Evolutionary conservation across 2,329 filamentous ascomycete species (phyloP).

Genomic region (Lasiodiplodia citricola): DNA sequence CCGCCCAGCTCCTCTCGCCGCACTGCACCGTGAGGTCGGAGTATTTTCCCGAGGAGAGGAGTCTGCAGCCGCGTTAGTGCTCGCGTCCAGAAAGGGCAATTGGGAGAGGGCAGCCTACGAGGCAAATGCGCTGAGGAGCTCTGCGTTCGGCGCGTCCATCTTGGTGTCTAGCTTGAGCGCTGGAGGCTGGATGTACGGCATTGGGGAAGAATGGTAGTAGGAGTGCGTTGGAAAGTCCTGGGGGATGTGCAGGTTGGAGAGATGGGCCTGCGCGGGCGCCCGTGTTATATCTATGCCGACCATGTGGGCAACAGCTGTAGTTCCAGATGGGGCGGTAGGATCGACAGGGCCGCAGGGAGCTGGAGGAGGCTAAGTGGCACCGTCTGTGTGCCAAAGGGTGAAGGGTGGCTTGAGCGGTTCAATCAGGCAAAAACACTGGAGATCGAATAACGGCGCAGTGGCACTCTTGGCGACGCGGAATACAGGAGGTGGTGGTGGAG

Average conservation of each 20-base stretch:
- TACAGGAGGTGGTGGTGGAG: conserved; percentile 10
- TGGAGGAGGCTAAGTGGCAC: conserved; percentile 13
- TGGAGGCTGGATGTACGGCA: conserved; percentile 5
- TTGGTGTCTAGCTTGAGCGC: conserved; percentile 18
- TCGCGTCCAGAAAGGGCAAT: conserved; percentile 33
- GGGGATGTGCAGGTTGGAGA: not conserved
- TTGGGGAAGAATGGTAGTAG: conserved; percentile 1
- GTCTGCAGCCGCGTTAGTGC: conserved; percentile 32
- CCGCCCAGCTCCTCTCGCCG: conserved; percentile 52
- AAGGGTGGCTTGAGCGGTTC: conserved; percentile 18
- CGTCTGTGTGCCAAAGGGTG: conserved; percentile 5
- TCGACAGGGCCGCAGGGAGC: conserved; percentile 26
- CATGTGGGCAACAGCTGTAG: conserved; percentile 19
- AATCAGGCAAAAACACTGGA: conserved; percentile 7
- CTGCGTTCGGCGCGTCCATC: conserved; percentile 49
- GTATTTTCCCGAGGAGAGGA: conserved; percentile 48
- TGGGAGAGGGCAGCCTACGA: conserved; percentile 46
- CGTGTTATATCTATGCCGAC: conserved; percentile 19
- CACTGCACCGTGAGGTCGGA: conserved; percentile 56
- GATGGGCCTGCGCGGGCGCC: not conserved
- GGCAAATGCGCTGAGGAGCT: conserved; percentile 54
- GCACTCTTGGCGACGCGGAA: conserved; percentile 22
- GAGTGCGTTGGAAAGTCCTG: not conserved
- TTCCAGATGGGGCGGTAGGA: conserved; percentile 19
- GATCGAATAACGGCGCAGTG: conserved; percentile 20